phyloP scores from a whole-genome alignment of 768 basidiomycete genomes.

The Leccinum variicolor region DNA sequence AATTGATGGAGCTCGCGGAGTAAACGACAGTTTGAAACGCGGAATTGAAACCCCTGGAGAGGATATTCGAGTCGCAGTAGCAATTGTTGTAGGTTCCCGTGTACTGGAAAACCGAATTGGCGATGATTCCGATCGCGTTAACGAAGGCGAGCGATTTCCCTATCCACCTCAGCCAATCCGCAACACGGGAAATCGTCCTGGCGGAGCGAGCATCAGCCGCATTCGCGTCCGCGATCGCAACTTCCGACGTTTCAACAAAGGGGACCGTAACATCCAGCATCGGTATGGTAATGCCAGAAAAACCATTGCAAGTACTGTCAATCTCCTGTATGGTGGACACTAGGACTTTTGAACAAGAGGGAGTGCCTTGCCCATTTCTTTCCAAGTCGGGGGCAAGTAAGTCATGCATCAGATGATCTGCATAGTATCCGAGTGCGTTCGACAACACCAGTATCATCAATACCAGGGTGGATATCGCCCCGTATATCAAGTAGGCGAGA shows the following conservation, averaged over 20 bases:
- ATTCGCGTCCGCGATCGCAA: no score
- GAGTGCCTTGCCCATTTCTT: not conserved
- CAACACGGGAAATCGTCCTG: not conserved
- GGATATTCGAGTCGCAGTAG: slow-evolving; percentile 28
- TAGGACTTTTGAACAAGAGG: not conserved
- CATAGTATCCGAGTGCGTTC: slow-evolving; percentile 24
- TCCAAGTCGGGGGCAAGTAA: not conserved
- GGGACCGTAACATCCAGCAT: not conserved
- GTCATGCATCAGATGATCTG: slow-evolving; percentile 1
- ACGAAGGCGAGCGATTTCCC: slow-evolving; percentile 27
- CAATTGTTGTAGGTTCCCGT: slow-evolving; percentile 24
- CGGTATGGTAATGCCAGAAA: not conserved
- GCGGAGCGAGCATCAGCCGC: not conserved
- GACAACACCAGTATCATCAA: slow-evolving; percentile 31
- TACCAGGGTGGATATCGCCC: slow-evolving; percentile 22
- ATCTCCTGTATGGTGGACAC: no score
- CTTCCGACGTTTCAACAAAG: not conserved
- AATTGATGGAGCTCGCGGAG: slow-evolving; percentile 13
- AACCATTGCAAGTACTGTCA: no score
- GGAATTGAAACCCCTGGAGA: slow-evolving; percentile 4
- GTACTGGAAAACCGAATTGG: slow-evolving; percentile 29
- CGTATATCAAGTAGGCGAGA: slow-evolving; percentile 30
- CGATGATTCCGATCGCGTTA: slow-evolving; percentile 26
- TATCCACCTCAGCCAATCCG: slow-evolving; percentile 22
- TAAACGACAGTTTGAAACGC: slow-evolving; percentile 31